Percentiles rank a stretch among this genome's conserved stretches.
These are phyloP conservation scores for Isabelozyma pseudorhagii DNA, from an alignment of 805 yeast genomes.

Conservation along the genomic window DNA sequence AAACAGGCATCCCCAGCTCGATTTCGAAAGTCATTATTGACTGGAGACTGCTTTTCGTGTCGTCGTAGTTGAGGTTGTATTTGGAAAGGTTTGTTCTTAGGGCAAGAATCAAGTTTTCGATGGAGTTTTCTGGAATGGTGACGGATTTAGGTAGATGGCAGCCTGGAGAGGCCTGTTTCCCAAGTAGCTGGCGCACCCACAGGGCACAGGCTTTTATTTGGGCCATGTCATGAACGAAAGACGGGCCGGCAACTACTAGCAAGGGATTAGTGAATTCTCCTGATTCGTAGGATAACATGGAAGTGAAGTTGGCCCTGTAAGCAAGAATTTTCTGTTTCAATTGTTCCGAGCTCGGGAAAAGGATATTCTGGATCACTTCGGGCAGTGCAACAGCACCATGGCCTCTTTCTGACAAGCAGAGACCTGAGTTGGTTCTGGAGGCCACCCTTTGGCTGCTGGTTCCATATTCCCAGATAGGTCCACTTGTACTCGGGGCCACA, in stretches of 20 bases:
- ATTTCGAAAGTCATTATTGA: slow-evolving; percentile 28
- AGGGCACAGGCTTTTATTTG: slow-evolving; percentile 40
- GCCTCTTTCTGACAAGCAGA: slow-evolving; percentile 25
- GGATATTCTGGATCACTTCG: slow-evolving; percentile 38
- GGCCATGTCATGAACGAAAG: slow-evolving; percentile 20
- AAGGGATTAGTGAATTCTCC: slow-evolving; percentile 11
- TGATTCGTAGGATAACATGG: slow-evolving; percentile 8
- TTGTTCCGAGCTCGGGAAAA: slow-evolving; percentile 31
- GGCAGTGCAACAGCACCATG: slow-evolving; percentile 41
- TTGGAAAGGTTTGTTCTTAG: slow-evolving; percentile 37
- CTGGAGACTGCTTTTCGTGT: background rate
- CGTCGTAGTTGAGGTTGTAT: slow-evolving; percentile 14
- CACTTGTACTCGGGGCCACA: background rate
- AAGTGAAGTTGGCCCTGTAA: slow-evolving; percentile 23
- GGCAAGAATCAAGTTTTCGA: slow-evolving; percentile 19
- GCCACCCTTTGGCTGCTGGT: slow-evolving; percentile 1
- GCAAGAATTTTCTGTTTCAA: slow-evolving; percentile 24
- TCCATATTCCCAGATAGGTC: slow-evolving; percentile 9
- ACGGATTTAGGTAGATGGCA: too few species aligned
- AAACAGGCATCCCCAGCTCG: slow-evolving; percentile 37
- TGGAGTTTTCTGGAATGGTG: too few species aligned
- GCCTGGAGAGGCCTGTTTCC: background rate
- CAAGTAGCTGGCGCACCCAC: slow-evolving; percentile 29
- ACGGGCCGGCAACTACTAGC: slow-evolving; percentile 41
- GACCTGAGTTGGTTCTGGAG: slow-evolving; percentile 13